Conservation (phyloP, 1,139 yeast species). For the Yamadazyma dushanensis region DNA sequence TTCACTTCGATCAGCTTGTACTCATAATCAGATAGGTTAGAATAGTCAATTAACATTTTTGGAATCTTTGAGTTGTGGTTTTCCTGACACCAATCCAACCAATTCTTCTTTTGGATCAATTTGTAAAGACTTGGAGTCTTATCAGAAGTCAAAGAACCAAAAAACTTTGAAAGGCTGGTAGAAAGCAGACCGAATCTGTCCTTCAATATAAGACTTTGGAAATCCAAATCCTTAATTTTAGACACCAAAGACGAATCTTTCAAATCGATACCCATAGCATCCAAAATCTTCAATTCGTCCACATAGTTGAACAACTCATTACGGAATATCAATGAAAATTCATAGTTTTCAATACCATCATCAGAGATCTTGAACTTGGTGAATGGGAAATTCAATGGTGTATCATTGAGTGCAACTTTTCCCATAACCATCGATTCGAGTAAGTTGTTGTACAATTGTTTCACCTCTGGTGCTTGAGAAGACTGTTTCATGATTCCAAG, state of each 20-base stretch:
- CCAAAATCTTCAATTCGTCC: conserved; percentile 18
- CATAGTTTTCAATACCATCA: conserved; percentile 16
- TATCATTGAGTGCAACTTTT: conserved; percentile 6
- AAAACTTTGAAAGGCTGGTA: conserved; percentile 8
- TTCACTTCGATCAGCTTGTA: conserved; percentile 11
- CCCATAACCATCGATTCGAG: conserved; percentile 12
- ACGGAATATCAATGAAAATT: conserved; percentile 19
- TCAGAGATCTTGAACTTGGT: conserved; percentile 17
- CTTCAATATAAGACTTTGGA: conserved; percentile 8
- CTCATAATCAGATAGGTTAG: conserved; percentile 15
- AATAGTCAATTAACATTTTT: conserved; percentile 14
- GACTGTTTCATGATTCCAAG: conserved; percentile 1
- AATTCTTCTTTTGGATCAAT: conserved; percentile 14
- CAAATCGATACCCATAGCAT: conserved; percentile 11
- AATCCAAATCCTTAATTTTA: conserved; percentile 5
- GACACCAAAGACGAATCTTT: conserved; percentile 4
- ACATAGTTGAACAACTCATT: conserved; percentile 14
- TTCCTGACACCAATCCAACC: conserved; percentile 19
- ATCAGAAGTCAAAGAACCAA: conserved; percentile 11
- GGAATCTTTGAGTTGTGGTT: conserved; percentile 10
- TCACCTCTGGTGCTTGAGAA: background rate
- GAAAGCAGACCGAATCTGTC: conserved; percentile 9
- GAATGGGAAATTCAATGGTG: conserved; percentile 9
- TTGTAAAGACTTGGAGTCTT: conserved; percentile 11
- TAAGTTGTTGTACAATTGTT: conserved; percentile 5